Conservation (phyloP, 495 filamentous ascomycete species). For the Platismatia glauca region DNA sequence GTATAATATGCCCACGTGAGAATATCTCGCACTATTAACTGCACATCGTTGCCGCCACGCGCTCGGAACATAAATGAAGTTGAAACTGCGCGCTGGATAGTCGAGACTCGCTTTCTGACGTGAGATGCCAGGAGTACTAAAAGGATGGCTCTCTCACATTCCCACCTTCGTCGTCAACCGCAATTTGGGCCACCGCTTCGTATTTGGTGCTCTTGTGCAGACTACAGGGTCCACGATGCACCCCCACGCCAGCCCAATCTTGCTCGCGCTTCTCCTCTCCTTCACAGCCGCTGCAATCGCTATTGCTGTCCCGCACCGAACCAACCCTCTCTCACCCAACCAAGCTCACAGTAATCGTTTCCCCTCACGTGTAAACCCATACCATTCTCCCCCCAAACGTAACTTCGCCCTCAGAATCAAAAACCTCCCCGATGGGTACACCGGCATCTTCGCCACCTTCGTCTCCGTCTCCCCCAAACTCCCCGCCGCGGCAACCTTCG, state of each 20-base stretch:
- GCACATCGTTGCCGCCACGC: not conserved
- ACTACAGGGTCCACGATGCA: not conserved
- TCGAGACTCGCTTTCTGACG: not conserved
- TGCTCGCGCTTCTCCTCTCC: not conserved
- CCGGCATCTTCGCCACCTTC: not conserved
- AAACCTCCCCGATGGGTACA: not conserved
- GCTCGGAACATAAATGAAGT: not conserved
- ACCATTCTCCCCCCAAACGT: not conserved
- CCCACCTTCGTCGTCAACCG: not conserved
- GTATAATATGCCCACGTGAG: not conserved
- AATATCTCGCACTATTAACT: not conserved
- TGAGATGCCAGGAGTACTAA: not conserved
- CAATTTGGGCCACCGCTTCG: not conserved
- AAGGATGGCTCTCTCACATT: not conserved
- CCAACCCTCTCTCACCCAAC: not conserved
- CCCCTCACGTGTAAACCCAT: not conserved
- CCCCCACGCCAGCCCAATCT: not conserved
- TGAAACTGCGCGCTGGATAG: not conserved
- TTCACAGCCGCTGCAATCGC: slow-evolving; percentile 2
- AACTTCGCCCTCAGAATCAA: not conserved
- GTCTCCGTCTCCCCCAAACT: not conserved
- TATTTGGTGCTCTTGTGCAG: not conserved
- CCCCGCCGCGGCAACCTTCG: not conserved
- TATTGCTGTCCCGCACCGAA: not conserved
- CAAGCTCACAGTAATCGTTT: not conserved